Evolutionary conservation across 306 rosid genomes (phyloP).

Genomic region (Vicia sativa): DNA sequence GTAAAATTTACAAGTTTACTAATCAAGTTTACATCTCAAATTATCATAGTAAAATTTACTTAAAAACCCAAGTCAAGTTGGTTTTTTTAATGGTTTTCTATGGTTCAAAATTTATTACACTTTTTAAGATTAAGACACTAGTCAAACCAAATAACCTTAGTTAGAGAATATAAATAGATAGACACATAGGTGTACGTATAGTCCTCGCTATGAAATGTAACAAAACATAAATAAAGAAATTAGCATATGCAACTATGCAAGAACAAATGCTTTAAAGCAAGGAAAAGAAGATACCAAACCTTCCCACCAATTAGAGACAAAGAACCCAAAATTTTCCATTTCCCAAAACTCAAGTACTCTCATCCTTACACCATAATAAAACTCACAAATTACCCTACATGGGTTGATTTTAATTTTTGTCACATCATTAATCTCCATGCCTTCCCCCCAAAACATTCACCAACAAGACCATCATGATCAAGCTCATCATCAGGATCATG

Average conservation of each 20-base stretch:
- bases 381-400: conserved; percentile 21
- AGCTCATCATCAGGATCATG: not conserved
- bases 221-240: not conserved
- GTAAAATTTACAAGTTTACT: no score
- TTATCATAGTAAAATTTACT: no score
- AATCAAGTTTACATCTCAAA: no score
- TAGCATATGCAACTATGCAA: not conserved
- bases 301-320: conserved; percentile 53
- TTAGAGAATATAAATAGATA: conserved; percentile 18
- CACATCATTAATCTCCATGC: conserved; percentile 37
- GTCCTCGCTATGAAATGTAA: not conserved
- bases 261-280: conserved; percentile 49
- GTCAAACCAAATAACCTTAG: conserved; percentile 38
- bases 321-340: conserved; percentile 43
- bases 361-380: conserved; percentile 33
- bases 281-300: conserved; percentile 97
- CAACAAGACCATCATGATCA: conserved; percentile 3
- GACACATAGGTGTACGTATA: not conserved
- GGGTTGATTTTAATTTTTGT: conserved; percentile 25
- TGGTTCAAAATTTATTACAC: not conserved
- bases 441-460: conserved; percentile 10
- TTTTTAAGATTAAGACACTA: not conserved
- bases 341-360: conserved; percentile 29
- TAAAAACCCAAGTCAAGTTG: no score
- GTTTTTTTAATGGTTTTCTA: no score